A percentile compares a stretch with the other conserved stretches of the same genome.
Evolutionary conservation across 139 green algal genomes (phyloP).

Genomic region (Chlorella vulgaris): DNA sequence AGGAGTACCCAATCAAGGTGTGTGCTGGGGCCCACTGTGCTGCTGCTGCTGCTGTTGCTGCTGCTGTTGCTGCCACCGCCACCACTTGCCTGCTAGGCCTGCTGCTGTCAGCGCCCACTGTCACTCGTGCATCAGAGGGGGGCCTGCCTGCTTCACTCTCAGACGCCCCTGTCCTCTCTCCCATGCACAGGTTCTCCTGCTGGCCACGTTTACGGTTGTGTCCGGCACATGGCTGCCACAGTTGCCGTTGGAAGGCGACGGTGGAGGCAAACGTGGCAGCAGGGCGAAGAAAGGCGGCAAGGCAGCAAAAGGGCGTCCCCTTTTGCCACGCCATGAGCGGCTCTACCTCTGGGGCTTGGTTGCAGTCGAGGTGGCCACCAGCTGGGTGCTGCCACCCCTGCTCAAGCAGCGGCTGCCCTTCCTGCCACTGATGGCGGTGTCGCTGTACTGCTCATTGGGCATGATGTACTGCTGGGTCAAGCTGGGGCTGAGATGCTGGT

Average conservation of each 20-base stretch:
- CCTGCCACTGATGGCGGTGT: conserved; percentile 86
- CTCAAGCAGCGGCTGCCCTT: conserved; percentile 73
- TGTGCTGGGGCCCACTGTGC: too few relatives aligned
- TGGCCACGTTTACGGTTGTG: conserved; percentile 45
- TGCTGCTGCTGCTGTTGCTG: too few relatives aligned
- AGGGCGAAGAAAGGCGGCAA: background rate
- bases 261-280: background rate
- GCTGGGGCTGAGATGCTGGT: conserved; percentile 1
- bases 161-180: background rate
- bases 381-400: conserved; percentile 54
- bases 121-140: too few relatives aligned
- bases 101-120: too few relatives aligned
- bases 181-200: conserved; percentile 47
- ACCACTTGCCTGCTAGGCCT: background rate
- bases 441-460: conserved; percentile 67
- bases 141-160: background rate
- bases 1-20: conserved; percentile 85
- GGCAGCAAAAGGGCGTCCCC: background rate
- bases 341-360: conserved; percentile 70
- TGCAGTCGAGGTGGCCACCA: conserved; percentile 71
- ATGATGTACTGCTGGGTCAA: conserved; percentile 20
- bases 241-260: conserved; percentile 1
- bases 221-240: conserved; percentile 18
- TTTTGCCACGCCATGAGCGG: conserved; percentile 1
- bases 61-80: background rate